These are phyloP conservation scores for Claviceps sp. DNA, from an alignment of 2,329 filamentous ascomycete species.

Conservation along the genomic window DNA sequence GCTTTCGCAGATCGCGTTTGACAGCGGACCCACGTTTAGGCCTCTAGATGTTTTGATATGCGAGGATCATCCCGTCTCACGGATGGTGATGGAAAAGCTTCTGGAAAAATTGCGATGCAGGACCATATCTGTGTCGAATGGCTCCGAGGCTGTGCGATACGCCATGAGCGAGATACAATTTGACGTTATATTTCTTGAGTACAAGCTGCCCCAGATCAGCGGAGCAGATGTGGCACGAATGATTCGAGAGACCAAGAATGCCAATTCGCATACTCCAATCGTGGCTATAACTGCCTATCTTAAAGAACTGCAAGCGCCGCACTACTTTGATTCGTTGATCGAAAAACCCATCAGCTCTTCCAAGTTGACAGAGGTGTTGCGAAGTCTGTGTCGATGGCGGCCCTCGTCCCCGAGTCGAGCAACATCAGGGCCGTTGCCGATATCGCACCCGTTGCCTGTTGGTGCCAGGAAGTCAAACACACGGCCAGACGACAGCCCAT, in stretches of 20 bases:
- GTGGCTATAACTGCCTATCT: conserved; percentile 94
- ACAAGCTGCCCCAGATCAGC: conserved; percentile 86
- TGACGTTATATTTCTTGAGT: conserved; percentile 97
- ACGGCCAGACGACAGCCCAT: conserved; percentile 68
- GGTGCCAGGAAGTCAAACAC: conserved; percentile 50
- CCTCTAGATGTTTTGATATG: conserved; percentile 91
- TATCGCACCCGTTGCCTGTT: conserved; percentile 47
- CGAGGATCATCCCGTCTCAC: conserved; percentile 92
- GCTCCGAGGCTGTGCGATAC: conserved; percentile 82
- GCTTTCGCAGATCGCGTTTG: conserved; percentile 78
- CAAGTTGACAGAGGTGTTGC: conserved; percentile 79
- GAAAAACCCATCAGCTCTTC: conserved; percentile 92
- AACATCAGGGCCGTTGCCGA: conserved; percentile 32
- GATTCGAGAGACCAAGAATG: conserved; percentile 93
- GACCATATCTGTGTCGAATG: conserved; percentile 82
- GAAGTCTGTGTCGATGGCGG: conserved; percentile 87
- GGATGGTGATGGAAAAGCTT: conserved; percentile 97
- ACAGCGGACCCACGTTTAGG: conserved; percentile 74
- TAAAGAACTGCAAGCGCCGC: conserved; percentile 89
- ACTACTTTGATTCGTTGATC: conserved; percentile 90
- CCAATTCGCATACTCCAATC: conserved; percentile 87
- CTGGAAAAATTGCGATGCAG: conserved; percentile 91
- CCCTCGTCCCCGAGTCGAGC: conserved; percentile 44
- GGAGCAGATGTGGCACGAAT: conserved; percentile 92
- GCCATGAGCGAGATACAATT: conserved; percentile 97